A percentile compares a stretch with the other conserved stretches of the same genome.
Conservation (phyloP, 176 grass and related monocot species). For the Eragrostis nindensis region DNA sequence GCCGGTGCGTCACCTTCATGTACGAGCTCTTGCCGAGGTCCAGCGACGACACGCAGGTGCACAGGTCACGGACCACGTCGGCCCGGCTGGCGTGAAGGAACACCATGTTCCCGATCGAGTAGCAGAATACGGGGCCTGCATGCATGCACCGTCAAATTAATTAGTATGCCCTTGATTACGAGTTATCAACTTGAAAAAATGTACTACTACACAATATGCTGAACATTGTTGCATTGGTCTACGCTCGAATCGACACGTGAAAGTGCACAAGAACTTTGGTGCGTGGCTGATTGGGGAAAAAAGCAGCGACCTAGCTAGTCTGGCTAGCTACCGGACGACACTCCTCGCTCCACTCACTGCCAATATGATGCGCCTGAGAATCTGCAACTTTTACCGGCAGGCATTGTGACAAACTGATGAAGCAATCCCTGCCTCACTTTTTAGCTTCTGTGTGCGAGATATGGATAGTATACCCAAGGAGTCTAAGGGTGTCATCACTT, state of each 20-base stretch:
- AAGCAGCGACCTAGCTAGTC: too few relatives aligned
- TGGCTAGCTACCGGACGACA: too few relatives aligned
- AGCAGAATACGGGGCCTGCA: conserved; percentile 68
- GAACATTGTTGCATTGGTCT: neutral
- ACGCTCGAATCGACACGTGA: neutral
- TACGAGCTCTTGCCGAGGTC: conserved; percentile 90
- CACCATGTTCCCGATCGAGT: conserved; percentile 74
- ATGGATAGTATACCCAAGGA: neutral
- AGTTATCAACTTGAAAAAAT: neutral
- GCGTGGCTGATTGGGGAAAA: neutral
- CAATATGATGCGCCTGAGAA: neutral
- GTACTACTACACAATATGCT: too few relatives aligned
- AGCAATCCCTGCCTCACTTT: neutral
- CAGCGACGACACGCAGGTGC: conserved; percentile 55
- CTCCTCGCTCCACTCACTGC: too few relatives aligned
- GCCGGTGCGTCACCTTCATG: conserved; percentile 79
- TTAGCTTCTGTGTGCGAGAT: neutral
- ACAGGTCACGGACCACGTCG: conserved; percentile 67
- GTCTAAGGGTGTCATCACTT: neutral
- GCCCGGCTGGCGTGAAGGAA: conserved; percentile 68
- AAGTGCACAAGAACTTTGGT: neutral
- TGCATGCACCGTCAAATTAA: too few relatives aligned
- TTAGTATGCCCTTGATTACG: neutral
- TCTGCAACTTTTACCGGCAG: neutral
- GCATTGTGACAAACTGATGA: neutral